Percentiles rank a stretch among this genome's conserved stretches.
Evolutionary conservation across 306 rosid genomes (phyloP).

Genomic region (Cyclanthera cordifolia): DNA sequence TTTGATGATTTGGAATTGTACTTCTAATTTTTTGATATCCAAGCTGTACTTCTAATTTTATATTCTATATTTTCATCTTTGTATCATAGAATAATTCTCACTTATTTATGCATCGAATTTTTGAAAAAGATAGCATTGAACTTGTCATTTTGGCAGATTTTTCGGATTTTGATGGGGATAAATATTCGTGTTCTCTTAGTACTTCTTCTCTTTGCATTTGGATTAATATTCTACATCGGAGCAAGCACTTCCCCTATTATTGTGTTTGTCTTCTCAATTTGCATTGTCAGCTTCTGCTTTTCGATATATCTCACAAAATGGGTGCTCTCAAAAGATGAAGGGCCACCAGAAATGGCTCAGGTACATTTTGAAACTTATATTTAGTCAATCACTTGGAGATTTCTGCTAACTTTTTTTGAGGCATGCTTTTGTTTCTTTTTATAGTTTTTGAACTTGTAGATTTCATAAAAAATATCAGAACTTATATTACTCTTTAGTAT

Average conservation of each 20-base stretch:
- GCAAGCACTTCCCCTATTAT: constrained; percentile 81
- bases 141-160: constrained; percentile 46
- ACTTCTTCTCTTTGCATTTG: constrained; percentile 56
- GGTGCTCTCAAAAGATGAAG: constrained; percentile 98
- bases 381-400: neutral
- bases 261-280: constrained; percentile 74
- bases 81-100: neutral
- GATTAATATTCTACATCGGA: constrained; percentile 73
- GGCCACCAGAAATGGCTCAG: constrained; percentile 97
- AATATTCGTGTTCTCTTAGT: constrained; percentile 58
- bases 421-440: neutral
- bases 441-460: too few species aligned
- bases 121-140: constrained; percentile 3
- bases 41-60: neutral
- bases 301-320: constrained; percentile 68
- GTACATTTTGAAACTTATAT: constrained; percentile 29
- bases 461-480: too few species aligned
- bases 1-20: neutral
- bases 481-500: too few species aligned
- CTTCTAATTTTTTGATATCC: neutral
- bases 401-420: neutral
- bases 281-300: constrained; percentile 80
- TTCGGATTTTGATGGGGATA: constrained; percentile 59
- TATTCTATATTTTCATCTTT: neutral
- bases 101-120: neutral